Base-by-base conservation (phyloP, 371 early-diverging fungal species). In the Mortierella sp. region DNA sequence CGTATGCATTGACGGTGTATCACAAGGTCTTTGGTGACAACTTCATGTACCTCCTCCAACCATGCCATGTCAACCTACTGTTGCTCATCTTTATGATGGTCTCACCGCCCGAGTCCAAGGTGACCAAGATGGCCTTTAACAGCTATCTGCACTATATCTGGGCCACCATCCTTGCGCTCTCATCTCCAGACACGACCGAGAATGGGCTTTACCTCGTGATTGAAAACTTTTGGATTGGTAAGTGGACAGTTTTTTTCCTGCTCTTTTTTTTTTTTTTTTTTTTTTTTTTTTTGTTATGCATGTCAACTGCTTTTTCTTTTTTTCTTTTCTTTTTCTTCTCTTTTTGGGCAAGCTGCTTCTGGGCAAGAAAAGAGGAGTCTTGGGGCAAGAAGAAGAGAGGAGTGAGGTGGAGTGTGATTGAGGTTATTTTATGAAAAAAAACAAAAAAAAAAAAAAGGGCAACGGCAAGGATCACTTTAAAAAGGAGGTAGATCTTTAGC, bases 151-250 rank as follows among this genome's bases (percentile, higher is more conserved):
- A 89, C 64, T 87, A 86, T 19, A 80, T 87, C 51, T 91, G 90
- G 90, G 89, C 88, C 5, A 82, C 81, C 30, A 81, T 87, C 50
- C 82, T 86, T 60, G 89, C 90, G 1, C 66, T 89, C 46, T 53
- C 83, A 0, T 86, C 85, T 46, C 91, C 91, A 7, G 91, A 90
- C 66, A 67, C 86, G n/a, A 70, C 88, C 56, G 86, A 85, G 50
- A 86, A 88, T 59, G 76, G 84, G 18, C 71, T 87, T 15, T 68
- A 79, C 47, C 79, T 87, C 4, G 91, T 89, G 57, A 85, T 86
- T 7, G 85, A 86, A 60, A 89, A 89, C 72, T 90, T 89, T 74
- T 89, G 86, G 83, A 80, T 89, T n/a, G 90, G 90, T 88, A 84
- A 77, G 73, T 66, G 25, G 29, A 26, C 12, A 12, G 14, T 19